Base-by-base conservation (phyloP, 345 rosid genomes). In the Hirschfeldia incana region DNA sequence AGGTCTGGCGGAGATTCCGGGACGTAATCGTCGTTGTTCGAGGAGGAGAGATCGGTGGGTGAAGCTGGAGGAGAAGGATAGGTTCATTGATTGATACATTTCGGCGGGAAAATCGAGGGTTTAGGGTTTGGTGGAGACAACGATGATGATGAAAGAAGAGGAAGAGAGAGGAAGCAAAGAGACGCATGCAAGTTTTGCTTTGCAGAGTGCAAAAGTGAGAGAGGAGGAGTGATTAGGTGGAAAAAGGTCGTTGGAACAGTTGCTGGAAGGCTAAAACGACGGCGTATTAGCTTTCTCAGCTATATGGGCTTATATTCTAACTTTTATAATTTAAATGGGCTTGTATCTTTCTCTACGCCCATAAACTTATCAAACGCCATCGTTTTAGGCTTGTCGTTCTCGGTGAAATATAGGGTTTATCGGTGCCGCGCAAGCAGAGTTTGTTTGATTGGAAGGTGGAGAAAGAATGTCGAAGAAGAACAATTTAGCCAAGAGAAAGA, bases 391-490 rank as follows among this genome's bases (percentile, higher is more conserved):
- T 13, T 34, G 28, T 49, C 15, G 13, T 1, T 44, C n/a, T 71
- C 0, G 66, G 65, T 72, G 57, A 44, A 44, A 12, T 61, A 37
- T 80, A 80, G 83, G 80, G 80, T 65, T 80, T 70, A 69, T 37
- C 32, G 67, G n/a, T 9, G 32, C 5, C 2, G 53, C 21, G 12
- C 33, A 28, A 29, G 32, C 28, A 1, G 37, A 39, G 5, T 30
- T 57, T 65, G 5, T 30, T 57, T 65, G 9, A 34, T 36, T 46
- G 57, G 39, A 15, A 36, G 17, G 53, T 3, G 55, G 33, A 27
- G 17, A 55, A 80, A 74, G 2, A 69, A 84, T 96, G 99, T 96
- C 99, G 88, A 96, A 93, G 97, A 96, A 96, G 91, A 96, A 96
- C 85, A 82, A 85, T 80, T 85, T 96, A 79, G 85, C 88, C 49